phyloP scores from a whole-genome alignment of 2,329 filamentous ascomycete species.

The Coniochaeta sp. region DNA sequence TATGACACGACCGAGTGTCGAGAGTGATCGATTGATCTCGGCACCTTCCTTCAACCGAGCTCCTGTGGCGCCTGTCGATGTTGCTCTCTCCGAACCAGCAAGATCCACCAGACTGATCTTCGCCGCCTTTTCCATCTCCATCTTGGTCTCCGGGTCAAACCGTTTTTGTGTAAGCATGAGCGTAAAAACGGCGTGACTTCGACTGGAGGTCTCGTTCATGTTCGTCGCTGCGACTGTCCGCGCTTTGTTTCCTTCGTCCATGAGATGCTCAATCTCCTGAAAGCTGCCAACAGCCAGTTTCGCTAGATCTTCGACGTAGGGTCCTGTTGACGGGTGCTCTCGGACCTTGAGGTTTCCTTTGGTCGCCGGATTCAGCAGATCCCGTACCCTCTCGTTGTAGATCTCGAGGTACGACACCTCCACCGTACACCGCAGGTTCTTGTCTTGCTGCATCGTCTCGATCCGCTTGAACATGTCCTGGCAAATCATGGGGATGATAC shows the following conservation, averaged over 20 bases:
- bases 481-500: constrained; percentile 95
- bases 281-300: constrained; percentile 93
- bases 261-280: constrained; percentile 90
- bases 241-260: constrained; percentile 99
- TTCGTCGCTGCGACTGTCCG: constrained; percentile 96
- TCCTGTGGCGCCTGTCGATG: constrained; percentile 93
- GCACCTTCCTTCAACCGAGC: constrained; percentile 94
- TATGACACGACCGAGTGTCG: constrained; percentile 94
- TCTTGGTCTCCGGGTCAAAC: constrained; percentile 83
- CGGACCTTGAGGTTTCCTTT: constrained; percentile 96
- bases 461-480: constrained; percentile 96
- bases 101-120: constrained; percentile 98
- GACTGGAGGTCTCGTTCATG: constrained; percentile 99
- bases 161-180: constrained; percentile 92
- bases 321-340: constrained; percentile 94
- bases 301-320: constrained; percentile 95
- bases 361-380: constrained; percentile 88
- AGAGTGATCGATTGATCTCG: constrained; percentile 95
- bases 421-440: constrained; percentile 78
- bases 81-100: constrained; percentile 93
- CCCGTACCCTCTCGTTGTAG: constrained; percentile 95
- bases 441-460: constrained; percentile 59
- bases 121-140: constrained; percentile 96
- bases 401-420: constrained; percentile 99
- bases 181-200: constrained; percentile 97